Evolutionary conservation across 306 rosid species (phyloP), one percentile per base, ranked within the genome.

Genomic region (Trifolium pratense): DNA sequence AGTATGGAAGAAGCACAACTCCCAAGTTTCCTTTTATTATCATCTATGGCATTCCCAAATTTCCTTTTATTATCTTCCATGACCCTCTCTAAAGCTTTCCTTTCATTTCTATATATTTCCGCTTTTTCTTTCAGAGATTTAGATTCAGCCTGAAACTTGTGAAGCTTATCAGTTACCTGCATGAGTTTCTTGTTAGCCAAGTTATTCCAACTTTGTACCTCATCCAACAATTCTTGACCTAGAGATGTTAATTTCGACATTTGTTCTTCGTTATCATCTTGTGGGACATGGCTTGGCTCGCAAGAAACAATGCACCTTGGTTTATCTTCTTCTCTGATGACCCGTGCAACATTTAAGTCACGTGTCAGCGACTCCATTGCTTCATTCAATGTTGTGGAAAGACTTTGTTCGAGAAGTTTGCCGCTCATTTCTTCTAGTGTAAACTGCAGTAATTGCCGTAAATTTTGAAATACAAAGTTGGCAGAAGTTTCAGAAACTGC

Each of bases 331-430:
- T 69, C 25, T n/a, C 66, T 71, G 84, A 85, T 80, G 34, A 90
- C 96, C 13, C 73, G 96, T 65, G 78, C 43, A 57, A 90, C 75
- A 74, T 84, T 87, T 71, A 90, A 73, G 79, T 87, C 92, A 17
- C 80, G 79, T 40, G 87, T 71, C 82, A 87, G 58, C 79, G 84
- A 79, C 75, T 77, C 69, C 96, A 90, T 86, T 55, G 90, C 96
- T 48, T 90, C 96, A 14, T 81, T 82, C 31, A 57, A 81, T 14
- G 89, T 76, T 49, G 87, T 75, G 66, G 82, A 90, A 8, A 86
- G 92, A 73, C 73, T 87, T 42, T 86, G 74, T 76, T 87, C 92
- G 10, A 75, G 73, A 62, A 90, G 81, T 32, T 86, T 78, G 61
- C 83, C 66, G 17, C 84, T 49, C 87, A 90, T 84, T 82, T 90